Evolutionary conservation across 2,329 filamentous ascomycete genomes (phyloP).

Genomic region (Dactylellina drechsleri): DNA sequence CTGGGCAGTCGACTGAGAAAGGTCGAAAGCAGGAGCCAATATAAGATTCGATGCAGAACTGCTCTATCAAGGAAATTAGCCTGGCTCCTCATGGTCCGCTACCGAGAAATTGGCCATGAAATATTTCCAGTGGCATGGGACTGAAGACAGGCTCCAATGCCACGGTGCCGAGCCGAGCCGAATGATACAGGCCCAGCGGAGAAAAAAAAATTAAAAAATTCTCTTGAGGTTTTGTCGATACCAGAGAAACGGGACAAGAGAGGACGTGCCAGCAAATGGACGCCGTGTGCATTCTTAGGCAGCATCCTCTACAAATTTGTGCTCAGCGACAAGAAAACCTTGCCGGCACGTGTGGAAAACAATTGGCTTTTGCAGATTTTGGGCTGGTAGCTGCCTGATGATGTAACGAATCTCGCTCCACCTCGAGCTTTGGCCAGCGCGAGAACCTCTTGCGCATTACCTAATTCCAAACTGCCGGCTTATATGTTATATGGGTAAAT

Average conservation of each 20-base stretch:
- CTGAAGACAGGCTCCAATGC: constrained; percentile 11
- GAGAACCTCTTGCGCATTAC: constrained; percentile 27
- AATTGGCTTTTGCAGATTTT: constrained; percentile 25
- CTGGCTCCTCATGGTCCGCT: too few species aligned
- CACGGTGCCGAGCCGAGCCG: constrained; percentile 1
- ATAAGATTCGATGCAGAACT: too few species aligned
- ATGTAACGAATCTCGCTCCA: constrained; percentile 31
- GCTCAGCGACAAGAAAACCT: constrained; percentile 4
- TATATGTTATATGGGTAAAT: constrained; percentile 16
- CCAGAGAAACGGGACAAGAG: not conserved
- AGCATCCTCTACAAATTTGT: constrained; percentile 2
- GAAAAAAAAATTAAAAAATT: not conserved
- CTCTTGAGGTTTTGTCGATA: constrained; percentile 25
- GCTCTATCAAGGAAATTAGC: too few species aligned
- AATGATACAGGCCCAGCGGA: too few species aligned
- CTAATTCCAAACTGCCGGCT: constrained; percentile 45
- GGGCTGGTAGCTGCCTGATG: constrained; percentile 37
- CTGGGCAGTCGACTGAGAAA: too few species aligned
- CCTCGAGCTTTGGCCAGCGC: constrained; percentile 4
- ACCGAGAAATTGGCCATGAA: not conserved
- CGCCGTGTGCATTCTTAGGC: constrained; percentile 15
- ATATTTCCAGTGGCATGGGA: not conserved
- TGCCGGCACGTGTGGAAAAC: constrained; percentile 39
- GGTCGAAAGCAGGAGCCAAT: too few species aligned
- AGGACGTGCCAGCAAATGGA: too few species aligned